Base-by-base conservation (phyloP, 805 yeast genomes). In the Metschnikowia proteae region DNA sequence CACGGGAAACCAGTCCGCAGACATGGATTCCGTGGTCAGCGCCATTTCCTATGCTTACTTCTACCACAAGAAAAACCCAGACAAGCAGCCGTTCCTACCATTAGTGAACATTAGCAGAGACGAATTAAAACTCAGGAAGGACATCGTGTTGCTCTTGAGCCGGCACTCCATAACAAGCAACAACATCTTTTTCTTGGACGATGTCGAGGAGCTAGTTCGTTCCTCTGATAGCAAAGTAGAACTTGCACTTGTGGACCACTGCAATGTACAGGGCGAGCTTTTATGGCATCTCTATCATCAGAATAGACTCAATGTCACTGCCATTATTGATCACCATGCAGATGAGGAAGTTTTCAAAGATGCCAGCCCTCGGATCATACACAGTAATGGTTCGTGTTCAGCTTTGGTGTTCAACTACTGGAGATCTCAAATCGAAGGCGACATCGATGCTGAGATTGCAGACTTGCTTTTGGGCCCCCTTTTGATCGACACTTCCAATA, bases 281-380 rank as follows among this genome's bases (percentile, higher is more conserved):
- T 59, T 76, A 45, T 62, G 58, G 10, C 61, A 59, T 13, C 50
- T 60, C 6, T 62, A 62, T 39, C 57, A 69, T 9, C 46, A 60
- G 3, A 55, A 60, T 3, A 50, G 54, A 6, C 43, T 64, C 5
- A 57, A 64, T 4, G 81, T 86, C 0, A 64, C 66, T 1, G 84
- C 83, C 0, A 80, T 94, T 5, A 79, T 94, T 26, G 99, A 92
- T 62, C 99, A 92, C 62, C 99, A 92, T 62, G 85, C 76, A 13
- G 96, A 91, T 58, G 86, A 83, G 53, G 68, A 68, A 0, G 64
- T 67, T 6, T 80, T 72, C 54, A 33, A 55, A 13, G 70, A 79
- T 38, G 82, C 82, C 0, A 45, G 46, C 0, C 97, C 97, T 0
- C 67, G 94, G 46, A 66, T 85, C 2, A 73, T 91, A 39, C 64